Evolutionary conservation across 2,329 filamentous ascomycete species (phyloP).

Genomic region (Plenodomus biglobosus): DNA sequence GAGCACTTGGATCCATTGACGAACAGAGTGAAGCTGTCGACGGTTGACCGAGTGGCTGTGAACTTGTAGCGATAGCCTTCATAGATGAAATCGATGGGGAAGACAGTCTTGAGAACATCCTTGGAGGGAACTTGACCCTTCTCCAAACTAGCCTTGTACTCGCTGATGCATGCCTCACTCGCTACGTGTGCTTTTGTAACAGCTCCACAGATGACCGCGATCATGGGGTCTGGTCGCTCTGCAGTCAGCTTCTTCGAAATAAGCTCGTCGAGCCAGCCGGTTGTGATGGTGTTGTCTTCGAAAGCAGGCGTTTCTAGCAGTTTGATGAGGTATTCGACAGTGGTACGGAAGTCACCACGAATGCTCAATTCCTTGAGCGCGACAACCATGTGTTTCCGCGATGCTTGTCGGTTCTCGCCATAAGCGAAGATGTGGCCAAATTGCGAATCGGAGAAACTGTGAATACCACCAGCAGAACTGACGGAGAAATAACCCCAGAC

Average conservation of each 20-base stretch:
- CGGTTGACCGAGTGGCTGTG: constrained; percentile 87
- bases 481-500: constrained; percentile 99
- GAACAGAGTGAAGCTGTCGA: constrained; percentile 95
- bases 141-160: constrained; percentile 86
- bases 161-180: constrained; percentile 83
- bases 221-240: constrained; percentile 87
- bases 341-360: constrained; percentile 98
- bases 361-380: constrained; percentile 98
- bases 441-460: constrained; percentile 98
- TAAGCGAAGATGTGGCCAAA: constrained; percentile 99
- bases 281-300: constrained; percentile 98
- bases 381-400: constrained; percentile 98
- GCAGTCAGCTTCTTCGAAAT: constrained; percentile 97
- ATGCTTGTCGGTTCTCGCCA: constrained; percentile 93
- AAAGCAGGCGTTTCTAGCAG: constrained; percentile 97
- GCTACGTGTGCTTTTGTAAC: constrained; percentile 92
- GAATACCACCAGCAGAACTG: constrained; percentile 91
- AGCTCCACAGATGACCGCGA: constrained; percentile 94
- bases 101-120: constrained; percentile 96
- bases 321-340: constrained; percentile 98
- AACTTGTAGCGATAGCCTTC: constrained; percentile 97
- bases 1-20: constrained; percentile 98
- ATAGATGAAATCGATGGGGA: constrained; percentile 98
- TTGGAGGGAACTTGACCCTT: constrained; percentile 97
- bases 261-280: constrained; percentile 96